Conservation (phyloP, 352 stramenopile species). For the Phytophthora litchii region DNA sequence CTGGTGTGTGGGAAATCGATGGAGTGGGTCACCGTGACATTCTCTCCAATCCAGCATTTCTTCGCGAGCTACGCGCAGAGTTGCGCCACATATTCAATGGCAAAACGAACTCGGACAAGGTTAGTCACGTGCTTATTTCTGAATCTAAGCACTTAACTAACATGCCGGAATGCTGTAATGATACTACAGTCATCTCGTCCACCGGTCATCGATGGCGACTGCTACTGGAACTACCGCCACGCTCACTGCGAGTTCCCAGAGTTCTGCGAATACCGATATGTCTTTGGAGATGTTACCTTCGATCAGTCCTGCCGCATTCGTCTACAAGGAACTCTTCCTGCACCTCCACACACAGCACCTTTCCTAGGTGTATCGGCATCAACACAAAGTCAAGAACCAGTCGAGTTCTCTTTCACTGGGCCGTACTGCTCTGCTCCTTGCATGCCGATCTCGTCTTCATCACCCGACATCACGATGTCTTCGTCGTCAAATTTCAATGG, state of each 20-base stretch:
- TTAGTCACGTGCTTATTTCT: slow-evolving; percentile 12
- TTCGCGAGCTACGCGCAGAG: slow-evolving; percentile 75
- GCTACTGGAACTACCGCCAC: slow-evolving; percentile 86
- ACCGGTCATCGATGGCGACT: slow-evolving; percentile 75
- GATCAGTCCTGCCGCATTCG: slow-evolving; percentile 82
- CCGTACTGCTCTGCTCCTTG: slow-evolving; percentile 58
- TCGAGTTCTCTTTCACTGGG: slow-evolving; percentile 33
- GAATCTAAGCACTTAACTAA: background rate
- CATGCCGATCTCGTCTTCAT: slow-evolving; percentile 26
- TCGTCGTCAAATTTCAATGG: slow-evolving; percentile 25
- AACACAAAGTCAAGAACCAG: slow-evolving; percentile 17
- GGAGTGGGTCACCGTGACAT: slow-evolving; percentile 74
- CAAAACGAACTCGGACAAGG: slow-evolving; percentile 58
- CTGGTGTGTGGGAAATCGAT: slow-evolving; percentile 85
- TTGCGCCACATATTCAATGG: slow-evolving; percentile 72
- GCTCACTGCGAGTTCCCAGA: slow-evolving; percentile 73
- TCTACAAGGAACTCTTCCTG: slow-evolving; percentile 39
- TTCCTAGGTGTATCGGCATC: slow-evolving; percentile 41
- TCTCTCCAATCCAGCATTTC: slow-evolving; percentile 69
- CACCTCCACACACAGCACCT: slow-evolving; percentile 10
- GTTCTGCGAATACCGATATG: slow-evolving; percentile 86
- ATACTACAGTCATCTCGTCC: slow-evolving; percentile 52
- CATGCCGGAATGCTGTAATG: background rate
- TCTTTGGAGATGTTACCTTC: slow-evolving; percentile 80
- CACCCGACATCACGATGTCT: slow-evolving; percentile 28